These are phyloP conservation scores for Suillus alpinus DNA, from an alignment of 768 basidiomycete species.

Conservation along the genomic window DNA sequence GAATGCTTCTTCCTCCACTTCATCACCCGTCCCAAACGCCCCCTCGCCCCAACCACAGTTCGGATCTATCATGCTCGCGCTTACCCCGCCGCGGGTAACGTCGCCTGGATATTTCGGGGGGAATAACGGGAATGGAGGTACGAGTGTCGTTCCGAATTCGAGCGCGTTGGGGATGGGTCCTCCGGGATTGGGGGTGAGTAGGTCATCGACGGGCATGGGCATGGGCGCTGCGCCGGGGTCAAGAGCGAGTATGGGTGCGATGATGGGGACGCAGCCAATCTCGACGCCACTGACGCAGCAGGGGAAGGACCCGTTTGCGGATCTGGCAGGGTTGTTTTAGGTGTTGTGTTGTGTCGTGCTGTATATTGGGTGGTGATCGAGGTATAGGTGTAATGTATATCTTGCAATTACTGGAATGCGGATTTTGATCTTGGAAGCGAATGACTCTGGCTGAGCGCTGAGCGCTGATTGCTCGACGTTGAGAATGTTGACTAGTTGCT, in stretches of 20 bases:
- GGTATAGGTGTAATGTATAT: neutral
- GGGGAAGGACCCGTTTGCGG: slow-evolving; percentile 81
- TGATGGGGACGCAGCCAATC: slow-evolving; percentile 19
- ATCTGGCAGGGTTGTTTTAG: slow-evolving; percentile 74
- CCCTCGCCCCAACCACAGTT: slow-evolving; percentile 23
- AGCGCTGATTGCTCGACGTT: neutral
- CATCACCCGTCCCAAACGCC: slow-evolving; percentile 15
- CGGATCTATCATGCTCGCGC: slow-evolving; percentile 43
- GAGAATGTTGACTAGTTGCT: no score
- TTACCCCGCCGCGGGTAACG: slow-evolving; percentile 28
- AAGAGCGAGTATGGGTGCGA: slow-evolving; percentile 4
- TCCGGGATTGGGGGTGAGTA: slow-evolving; percentile 7
- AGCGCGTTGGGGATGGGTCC: slow-evolving; percentile 13
- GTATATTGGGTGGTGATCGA: neutral
- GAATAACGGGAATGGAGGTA: slow-evolving; percentile 16
- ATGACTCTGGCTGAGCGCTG: neutral
- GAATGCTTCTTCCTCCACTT: slow-evolving; percentile 22
- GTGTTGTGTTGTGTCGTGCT: neutral
- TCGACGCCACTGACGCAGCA: slow-evolving; percentile 28
- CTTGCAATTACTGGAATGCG: neutral
- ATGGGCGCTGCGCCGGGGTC: neutral
- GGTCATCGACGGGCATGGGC: slow-evolving; percentile 3
- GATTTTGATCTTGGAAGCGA: neutral
- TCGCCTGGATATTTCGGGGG: slow-evolving; percentile 21
- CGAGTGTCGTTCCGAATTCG: slow-evolving; percentile 7